A percentile compares a stretch with the other conserved stretches of the same genome.
Evolutionary conservation across 1,284 basidiomycete species (phyloP).

Genomic region (Wallemia ichthyophaga): DNA sequence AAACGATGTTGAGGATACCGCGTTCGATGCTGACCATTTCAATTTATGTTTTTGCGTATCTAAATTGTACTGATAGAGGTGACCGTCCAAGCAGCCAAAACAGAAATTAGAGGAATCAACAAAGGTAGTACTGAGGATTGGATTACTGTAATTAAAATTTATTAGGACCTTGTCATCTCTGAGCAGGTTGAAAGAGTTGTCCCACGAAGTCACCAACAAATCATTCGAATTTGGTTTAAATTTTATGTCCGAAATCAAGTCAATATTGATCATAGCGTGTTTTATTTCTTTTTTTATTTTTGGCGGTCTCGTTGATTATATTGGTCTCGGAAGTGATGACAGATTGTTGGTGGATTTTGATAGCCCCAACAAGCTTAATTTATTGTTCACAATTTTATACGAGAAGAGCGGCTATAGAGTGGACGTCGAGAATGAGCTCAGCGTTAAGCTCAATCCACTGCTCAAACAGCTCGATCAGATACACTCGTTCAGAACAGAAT

Average conservation of each 20-base stretch:
- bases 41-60: not conserved
- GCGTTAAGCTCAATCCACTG: not conserved
- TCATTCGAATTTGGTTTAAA: not conserved
- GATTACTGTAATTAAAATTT: not conserved
- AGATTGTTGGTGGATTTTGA: not conserved
- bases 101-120: not conserved
- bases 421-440: not conserved
- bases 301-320: not conserved
- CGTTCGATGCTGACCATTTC: not conserved
- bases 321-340: not conserved
- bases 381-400: not conserved
- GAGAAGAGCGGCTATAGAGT: not conserved
- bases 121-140: not conserved
- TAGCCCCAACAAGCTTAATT: not conserved
- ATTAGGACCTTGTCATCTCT: not conserved
- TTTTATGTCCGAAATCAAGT: not conserved
- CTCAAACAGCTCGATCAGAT: not conserved
- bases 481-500: not conserved
- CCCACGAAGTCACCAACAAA: not conserved
- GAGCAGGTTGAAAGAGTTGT: not conserved
- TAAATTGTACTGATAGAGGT: not conserved
- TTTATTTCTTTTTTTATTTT: not conserved
- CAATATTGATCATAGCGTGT: not conserved
- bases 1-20: not conserved
- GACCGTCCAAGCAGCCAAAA: not conserved